These are phyloP conservation scores for Amanita fuliginea DNA, from an alignment of 768 basidiomycete species.

Conservation along the genomic window DNA sequence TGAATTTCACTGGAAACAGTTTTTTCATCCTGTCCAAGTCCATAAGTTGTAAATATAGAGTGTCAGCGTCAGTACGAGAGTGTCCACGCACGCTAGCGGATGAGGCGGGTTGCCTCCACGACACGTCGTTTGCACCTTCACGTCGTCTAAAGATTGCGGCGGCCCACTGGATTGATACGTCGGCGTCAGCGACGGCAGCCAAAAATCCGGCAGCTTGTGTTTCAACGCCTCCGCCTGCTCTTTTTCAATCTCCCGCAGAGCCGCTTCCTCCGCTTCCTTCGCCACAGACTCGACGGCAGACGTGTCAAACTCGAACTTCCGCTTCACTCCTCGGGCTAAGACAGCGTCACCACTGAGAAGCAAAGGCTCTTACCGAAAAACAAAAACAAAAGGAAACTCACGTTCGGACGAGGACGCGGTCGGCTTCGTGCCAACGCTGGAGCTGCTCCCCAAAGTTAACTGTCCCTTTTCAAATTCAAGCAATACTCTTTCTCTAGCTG, in stretches of 20 bases:
- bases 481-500: slow-evolving; percentile 83
- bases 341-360: neutral
- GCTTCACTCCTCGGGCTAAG: slow-evolving; percentile 54
- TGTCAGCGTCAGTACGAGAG: slow-evolving; percentile 10
- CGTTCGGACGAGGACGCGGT: slow-evolving; percentile 20
- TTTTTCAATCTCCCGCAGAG: slow-evolving; percentile 68
- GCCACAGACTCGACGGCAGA: slow-evolving; percentile 60
- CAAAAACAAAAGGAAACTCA: slow-evolving; percentile 7
- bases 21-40: slow-evolving; percentile 56
- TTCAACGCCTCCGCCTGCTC: slow-evolving; percentile 82
- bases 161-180: slow-evolving; percentile 55
- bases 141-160: slow-evolving; percentile 59
- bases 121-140: slow-evolving; percentile 85
- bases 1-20: slow-evolving; percentile 73
- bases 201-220: slow-evolving; percentile 91
- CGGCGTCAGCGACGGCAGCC: slow-evolving; percentile 90
- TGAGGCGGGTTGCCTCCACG: slow-evolving; percentile 73
- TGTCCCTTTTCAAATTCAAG: slow-evolving; percentile 86
- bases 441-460: slow-evolving; percentile 46
- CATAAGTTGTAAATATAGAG: neutral
- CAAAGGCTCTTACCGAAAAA: no score
- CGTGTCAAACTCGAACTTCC: slow-evolving; percentile 79
- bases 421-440: slow-evolving; percentile 25
- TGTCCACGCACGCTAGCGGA: slow-evolving; percentile 65
- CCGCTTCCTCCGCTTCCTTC: slow-evolving; percentile 80